Percentiles rank a stretch among this genome's conserved stretches.
These are phyloP conservation scores for Naganishia vishniacii DNA, from an alignment of 768 basidiomycete genomes.

Conservation along the genomic window DNA sequence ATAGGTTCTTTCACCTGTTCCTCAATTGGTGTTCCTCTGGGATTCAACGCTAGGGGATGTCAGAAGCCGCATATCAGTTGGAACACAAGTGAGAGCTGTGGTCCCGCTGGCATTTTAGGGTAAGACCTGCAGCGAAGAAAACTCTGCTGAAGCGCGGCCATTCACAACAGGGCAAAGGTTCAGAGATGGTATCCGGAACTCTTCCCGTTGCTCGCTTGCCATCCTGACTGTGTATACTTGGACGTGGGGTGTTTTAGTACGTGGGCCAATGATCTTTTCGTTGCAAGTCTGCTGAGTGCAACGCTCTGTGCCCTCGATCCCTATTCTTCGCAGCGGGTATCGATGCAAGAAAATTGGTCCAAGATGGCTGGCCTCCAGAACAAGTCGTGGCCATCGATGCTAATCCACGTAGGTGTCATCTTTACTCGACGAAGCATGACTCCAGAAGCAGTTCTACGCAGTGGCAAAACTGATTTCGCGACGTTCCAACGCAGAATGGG, in stretches of 20 bases:
- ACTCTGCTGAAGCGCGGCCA: not conserved
- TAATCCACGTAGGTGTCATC: not conserved
- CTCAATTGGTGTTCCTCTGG: too few relatives aligned
- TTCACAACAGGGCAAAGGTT: not conserved
- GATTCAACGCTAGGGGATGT: too few relatives aligned
- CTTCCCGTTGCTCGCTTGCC: not conserved
- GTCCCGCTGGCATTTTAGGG: not conserved
- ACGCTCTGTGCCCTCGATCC: not conserved
- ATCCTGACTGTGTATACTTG: not conserved
- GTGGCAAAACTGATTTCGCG: not conserved
- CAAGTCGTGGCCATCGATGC: not conserved
- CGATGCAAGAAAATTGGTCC: not conserved
- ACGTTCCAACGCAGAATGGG: not conserved
- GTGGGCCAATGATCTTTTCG: not conserved
- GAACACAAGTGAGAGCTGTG: slow-evolving; percentile 7
- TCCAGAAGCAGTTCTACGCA: not conserved
- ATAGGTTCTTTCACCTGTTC: too few relatives aligned
- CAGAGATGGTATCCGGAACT: not conserved
- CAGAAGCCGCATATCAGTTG: not conserved
- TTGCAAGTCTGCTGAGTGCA: not conserved
- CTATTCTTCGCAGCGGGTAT: not conserved
- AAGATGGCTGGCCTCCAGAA: not conserved
- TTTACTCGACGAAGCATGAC: too few relatives aligned
- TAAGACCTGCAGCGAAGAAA: not conserved
- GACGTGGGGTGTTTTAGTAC: slow-evolving; percentile 14